Evolutionary conservation across 768 basidiomycete species (phyloP).

Genomic region (Tulasnella calospora): DNA sequence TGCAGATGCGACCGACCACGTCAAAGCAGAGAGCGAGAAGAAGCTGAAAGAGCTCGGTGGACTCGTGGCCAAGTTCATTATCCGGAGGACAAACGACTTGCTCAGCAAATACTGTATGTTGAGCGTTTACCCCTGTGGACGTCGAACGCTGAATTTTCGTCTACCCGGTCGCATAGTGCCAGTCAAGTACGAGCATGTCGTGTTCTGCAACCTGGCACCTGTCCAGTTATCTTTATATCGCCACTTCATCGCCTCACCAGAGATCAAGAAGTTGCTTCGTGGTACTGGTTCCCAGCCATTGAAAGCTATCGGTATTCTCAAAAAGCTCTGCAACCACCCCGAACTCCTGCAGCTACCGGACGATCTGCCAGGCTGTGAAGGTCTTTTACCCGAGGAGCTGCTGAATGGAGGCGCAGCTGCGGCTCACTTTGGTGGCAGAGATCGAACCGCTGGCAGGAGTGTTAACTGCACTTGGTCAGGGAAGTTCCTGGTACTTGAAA

Average conservation of each 20-base stretch:
- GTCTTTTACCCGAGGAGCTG: conserved; percentile 77
- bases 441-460: conserved; percentile 26
- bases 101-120: conserved; percentile 81
- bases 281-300: conserved; percentile 89
- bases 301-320: conserved; percentile 89
- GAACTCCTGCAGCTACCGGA: conserved; percentile 80
- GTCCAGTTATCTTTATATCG: conserved; percentile 83
- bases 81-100: conserved; percentile 87
- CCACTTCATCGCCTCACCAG: conserved; percentile 86
- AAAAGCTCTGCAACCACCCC: conserved; percentile 94
- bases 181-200: conserved; percentile 98
- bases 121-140: neutral
- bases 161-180: conserved; percentile 56
- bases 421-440: conserved; percentile 27
- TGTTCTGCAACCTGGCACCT: conserved; percentile 81
- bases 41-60: conserved; percentile 87
- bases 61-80: conserved; percentile 89
- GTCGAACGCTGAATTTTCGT: neutral
- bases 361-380: conserved; percentile 76
- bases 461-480: conserved; percentile 82
- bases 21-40: conserved; percentile 76
- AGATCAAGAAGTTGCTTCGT: conserved; percentile 83
- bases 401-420: conserved; percentile 40
- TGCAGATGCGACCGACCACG: conserved; percentile 70
- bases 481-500: conserved; percentile 88